A percentile compares a stretch with the other conserved stretches of the same genome.
phyloP scores from a whole-genome alignment of 1,284 basidiomycete genomes.

The Golubevia sp. region DNA sequence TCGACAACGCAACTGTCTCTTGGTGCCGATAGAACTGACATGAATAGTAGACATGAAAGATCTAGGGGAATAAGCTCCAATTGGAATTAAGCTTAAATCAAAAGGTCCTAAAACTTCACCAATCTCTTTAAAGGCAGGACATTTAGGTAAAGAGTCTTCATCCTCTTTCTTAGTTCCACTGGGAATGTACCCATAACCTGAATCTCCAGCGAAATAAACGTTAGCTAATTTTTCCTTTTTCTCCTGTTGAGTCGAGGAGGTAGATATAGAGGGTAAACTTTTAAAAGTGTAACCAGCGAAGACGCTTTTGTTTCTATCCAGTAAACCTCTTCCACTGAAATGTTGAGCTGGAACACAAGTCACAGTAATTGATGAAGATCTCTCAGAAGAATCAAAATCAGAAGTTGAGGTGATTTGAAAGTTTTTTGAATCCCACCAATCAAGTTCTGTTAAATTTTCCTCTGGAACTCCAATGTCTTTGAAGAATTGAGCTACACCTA shows the following conservation, averaged over 20 bases:
- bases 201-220: conserved; percentile 38
- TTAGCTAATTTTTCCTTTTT: conserved; percentile 13
- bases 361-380: conserved; percentile 16
- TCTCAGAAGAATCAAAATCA: not conserved
- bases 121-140: conserved; percentile 45
- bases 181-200: conserved; percentile 30
- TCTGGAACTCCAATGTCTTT: conserved; percentile 17
- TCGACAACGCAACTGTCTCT: not conserved
- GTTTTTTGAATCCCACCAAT: conserved; percentile 40
- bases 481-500: conserved; percentile 15
- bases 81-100: conserved; percentile 37
- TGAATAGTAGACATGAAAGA: conserved; percentile 35
- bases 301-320: conserved; percentile 30
- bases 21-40: conserved; percentile 4
- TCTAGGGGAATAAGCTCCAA: conserved; percentile 40
- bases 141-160: conserved; percentile 29
- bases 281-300: conserved; percentile 44
- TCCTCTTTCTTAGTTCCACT: conserved; percentile 20
- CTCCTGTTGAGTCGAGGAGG: not conserved
- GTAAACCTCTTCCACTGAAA: conserved; percentile 21
- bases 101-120: conserved; percentile 41
- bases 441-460: conserved; percentile 32
- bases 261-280: not conserved
- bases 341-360: conserved; percentile 47
- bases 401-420: conserved; percentile 17